Base-by-base conservation (phyloP, 78 protist species). In the Dictyostelium capitatum region DNA sequence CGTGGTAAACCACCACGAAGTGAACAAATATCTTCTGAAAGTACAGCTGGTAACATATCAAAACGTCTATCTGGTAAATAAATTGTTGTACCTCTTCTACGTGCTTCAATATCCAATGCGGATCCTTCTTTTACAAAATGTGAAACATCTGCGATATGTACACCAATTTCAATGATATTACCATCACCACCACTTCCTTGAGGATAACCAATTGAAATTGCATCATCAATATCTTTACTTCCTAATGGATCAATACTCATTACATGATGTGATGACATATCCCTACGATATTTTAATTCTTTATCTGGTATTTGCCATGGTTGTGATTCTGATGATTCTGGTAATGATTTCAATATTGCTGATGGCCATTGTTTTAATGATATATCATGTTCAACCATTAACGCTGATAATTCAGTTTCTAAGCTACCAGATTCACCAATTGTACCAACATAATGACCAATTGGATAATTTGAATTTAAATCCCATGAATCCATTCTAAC, bases 221-320 rank as follows among this genome's bases (percentile, higher is more conserved):
- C 99, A 43, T 99, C 99, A 75, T 99, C 99, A 46, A 99, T 98
- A 91, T 99, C 99, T 56, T 80, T 96, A 83, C 99, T 97, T 7
- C 99, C 99, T 6, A 78, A 56, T 20, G 98, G 99, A 54, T 97
- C 99, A 1, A 98, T 94, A 48, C 91, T 67, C 91, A 83, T 83
- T 4, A 20, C 97, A 96, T 72, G 91, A 72, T 41, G 98, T 53
- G 56, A 30, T 1, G 1, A 8, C n/a, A 93, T 10, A 14, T 4
- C 30, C 14, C 90, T 19, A 25, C 90, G 59, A 23, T 82, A 64
- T 5, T n/a, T 20, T 70, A 6, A 1, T 15, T 83, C 91, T 10
- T 48, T 43, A 0, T 37, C 6, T 37, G 90, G 94, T 3, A 70
- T 83, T 62, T 46, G 20, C 94, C 89, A 80, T 8, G 83, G 79